phyloP scores from a whole-genome alignment of 495 filamentous ascomycete species.

The Aspergillus indologenus region DNA sequence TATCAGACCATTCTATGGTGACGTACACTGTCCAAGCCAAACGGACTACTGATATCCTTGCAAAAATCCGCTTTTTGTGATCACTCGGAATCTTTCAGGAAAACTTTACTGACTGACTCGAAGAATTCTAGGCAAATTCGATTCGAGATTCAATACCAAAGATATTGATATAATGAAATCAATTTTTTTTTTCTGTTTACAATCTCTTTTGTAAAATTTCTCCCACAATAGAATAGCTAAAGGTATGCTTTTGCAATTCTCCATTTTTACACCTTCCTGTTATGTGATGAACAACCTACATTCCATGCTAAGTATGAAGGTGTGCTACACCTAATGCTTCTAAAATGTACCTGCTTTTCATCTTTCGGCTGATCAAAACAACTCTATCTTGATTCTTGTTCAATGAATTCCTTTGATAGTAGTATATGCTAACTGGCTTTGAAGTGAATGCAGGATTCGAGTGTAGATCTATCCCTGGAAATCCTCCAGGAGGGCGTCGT shows the following conservation, averaged over 20 bases:
- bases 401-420: constrained; percentile 23
- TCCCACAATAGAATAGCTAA: constrained; percentile 8
- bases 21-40: constrained; percentile 89
- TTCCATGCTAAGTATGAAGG: constrained; percentile 94
- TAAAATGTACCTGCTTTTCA: constrained; percentile 82
- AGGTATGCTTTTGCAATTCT: constrained; percentile 23
- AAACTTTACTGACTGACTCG: constrained; percentile 31
- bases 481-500: constrained; percentile 57
- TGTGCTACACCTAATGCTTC: constrained; percentile 63
- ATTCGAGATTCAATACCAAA: background rate
- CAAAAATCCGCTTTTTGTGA: constrained; percentile 13
- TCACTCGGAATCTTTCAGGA: constrained; percentile 11
- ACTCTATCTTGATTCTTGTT: constrained; percentile 16
- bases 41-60: constrained; percentile 70
- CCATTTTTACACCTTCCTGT: constrained; percentile 14
- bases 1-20: constrained; percentile 84
- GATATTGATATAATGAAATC: background rate
- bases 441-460: constrained; percentile 20
- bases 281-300: constrained; percentile 67
- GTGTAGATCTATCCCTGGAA: constrained; percentile 52
- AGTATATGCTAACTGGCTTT: constrained; percentile 37
- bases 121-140: constrained; percentile 21
- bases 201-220: background rate
- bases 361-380: constrained; percentile 80
- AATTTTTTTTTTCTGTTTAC: background rate